phyloP scores from a whole-genome alignment of 106 monocot genomes.

The Platanthera guangdongensis region DNA sequence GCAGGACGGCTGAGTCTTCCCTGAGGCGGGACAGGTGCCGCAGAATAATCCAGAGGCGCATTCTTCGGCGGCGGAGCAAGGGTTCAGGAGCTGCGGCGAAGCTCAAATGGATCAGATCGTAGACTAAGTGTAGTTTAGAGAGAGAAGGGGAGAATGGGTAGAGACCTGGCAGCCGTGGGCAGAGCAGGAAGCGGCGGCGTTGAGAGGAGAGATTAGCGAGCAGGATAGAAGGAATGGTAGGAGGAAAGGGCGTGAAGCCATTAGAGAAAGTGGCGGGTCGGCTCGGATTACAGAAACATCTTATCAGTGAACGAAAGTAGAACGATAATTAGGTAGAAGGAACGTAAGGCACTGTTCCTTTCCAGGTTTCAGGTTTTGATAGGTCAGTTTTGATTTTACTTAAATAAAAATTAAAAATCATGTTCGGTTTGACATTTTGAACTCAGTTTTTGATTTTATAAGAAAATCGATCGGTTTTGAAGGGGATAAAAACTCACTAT shows the following conservation, averaged over 20 bases:
- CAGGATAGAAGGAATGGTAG: not conserved
- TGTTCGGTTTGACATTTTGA: too few relatives aligned
- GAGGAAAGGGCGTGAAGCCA: not conserved
- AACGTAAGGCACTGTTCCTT: too few relatives aligned
- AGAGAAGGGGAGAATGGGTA: not conserved
- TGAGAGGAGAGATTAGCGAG: not conserved
- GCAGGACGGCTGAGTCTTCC: slow-evolving; percentile 49
- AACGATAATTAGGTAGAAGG: too few relatives aligned
- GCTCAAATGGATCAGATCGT: not conserved
- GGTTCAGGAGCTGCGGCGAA: slow-evolving; percentile 39
- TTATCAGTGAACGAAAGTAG: too few relatives aligned
- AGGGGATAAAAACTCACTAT: too few relatives aligned
- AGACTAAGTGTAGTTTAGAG: not conserved
- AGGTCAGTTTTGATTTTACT: too few relatives aligned
- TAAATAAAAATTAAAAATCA: too few relatives aligned
- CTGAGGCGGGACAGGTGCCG: slow-evolving; percentile 64
- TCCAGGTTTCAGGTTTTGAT: too few relatives aligned
- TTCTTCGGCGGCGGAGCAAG: slow-evolving; percentile 57
- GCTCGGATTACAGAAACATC: too few relatives aligned
- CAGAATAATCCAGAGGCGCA: slow-evolving; percentile 74
- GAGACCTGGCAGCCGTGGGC: slow-evolving; percentile 29
- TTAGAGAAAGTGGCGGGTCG: not conserved
- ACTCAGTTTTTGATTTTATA: too few relatives aligned
- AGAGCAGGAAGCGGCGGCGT: slow-evolving; percentile 17
- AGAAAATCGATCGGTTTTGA: too few relatives aligned